Evolutionary conservation across 2,329 filamentous ascomycete species (phyloP).

Genomic region (Penicillium decumbens): DNA sequence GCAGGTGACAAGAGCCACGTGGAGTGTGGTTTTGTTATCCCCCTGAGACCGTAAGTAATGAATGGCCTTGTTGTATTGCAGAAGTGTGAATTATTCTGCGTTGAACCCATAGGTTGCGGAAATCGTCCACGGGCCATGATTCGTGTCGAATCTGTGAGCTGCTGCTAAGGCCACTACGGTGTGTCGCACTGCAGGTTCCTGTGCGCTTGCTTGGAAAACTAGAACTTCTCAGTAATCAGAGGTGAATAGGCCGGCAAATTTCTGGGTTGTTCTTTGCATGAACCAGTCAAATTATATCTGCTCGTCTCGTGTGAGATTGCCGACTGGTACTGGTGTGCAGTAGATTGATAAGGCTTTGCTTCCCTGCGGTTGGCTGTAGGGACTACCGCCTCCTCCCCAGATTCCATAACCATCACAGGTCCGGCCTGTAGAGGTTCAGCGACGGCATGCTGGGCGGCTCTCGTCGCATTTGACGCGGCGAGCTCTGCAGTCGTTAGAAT

Average conservation of each 20-base stretch:
- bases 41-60: conserved; percentile 30
- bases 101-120: conserved; percentile 13
- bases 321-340: conserved; percentile 10
- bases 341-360: conserved; percentile 13
- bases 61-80: conserved; percentile 42
- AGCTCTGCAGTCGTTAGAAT: conserved; percentile 11
- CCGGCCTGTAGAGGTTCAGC: conserved; percentile 35
- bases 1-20: conserved; percentile 42
- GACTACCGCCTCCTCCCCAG: conserved; percentile 37
- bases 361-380: conserved; percentile 19
- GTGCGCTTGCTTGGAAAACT: conserved; percentile 37
- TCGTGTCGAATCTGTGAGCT: conserved; percentile 26
- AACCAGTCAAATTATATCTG: conserved; percentile 29
- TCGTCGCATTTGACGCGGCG: conserved; percentile 40
- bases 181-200: conserved; percentile 43
- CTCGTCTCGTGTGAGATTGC: conserved; percentile 20
- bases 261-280: conserved; percentile 20
- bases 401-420: conserved; percentile 43
- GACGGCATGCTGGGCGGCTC: conserved; percentile 33
- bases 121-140: conserved; percentile 1
- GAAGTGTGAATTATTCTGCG: conserved; percentile 33
- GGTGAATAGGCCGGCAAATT: conserved; percentile 36
- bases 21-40: conserved; percentile 26
- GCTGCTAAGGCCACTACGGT: conserved; percentile 42
- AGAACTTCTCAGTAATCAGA: conserved; percentile 40